Base-by-base conservation (phyloP, 2,329 filamentous ascomycete genomes). In the Claviceps capensis region DNA sequence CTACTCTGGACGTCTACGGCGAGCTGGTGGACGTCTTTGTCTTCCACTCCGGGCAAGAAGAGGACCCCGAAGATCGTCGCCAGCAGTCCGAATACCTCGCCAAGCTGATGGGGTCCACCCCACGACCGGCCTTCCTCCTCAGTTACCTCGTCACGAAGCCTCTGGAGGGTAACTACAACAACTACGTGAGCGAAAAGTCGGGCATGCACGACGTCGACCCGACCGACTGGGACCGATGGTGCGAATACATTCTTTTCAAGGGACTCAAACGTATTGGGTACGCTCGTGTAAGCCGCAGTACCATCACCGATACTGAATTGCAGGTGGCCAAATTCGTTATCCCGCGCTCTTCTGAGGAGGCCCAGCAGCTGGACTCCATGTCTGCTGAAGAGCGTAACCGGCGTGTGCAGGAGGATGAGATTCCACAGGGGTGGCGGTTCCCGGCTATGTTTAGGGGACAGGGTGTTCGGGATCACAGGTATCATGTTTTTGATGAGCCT, bases 161-260 rank as follows among this genome's bases (percentile, higher is more conserved):
- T 0, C 76, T 85, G 5, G 74, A 95, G 71, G 93, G 93, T 55
- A 98, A 98, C 65, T 98, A 98, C 73, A 91, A 97, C 66, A 95
- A 83, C 0, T 97, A 95, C 61, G 93, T 97, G 23, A 88, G 88
- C 52, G 78, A 88, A 50, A 73, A 73, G 53, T 95, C 86, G 53
- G 88, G 89, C 9, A 98, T 98, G 93, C 83, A 87, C 62, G 93
- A 98, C 63, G 93, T 98, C 48, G 93, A 98, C 63, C 79, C 83
- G 0, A 83, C 76, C 3, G 93, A 98, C 66, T 95, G 89, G 89
- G 93, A 98, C 67, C 77, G 93, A 52, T 98, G 93, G 93, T 98
- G 93, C 72, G 91, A 98, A 72, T 98, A 98, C 68, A 96, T 98
- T 58, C 72, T 98, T 26, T 98, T 88, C 76, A 96, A 96, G 74